A percentile compares a stretch with the other conserved stretches of the same genome.
Conservation (phyloP, 2,329 filamentous ascomycete genomes). For the Dactylellina drechsleri region DNA sequence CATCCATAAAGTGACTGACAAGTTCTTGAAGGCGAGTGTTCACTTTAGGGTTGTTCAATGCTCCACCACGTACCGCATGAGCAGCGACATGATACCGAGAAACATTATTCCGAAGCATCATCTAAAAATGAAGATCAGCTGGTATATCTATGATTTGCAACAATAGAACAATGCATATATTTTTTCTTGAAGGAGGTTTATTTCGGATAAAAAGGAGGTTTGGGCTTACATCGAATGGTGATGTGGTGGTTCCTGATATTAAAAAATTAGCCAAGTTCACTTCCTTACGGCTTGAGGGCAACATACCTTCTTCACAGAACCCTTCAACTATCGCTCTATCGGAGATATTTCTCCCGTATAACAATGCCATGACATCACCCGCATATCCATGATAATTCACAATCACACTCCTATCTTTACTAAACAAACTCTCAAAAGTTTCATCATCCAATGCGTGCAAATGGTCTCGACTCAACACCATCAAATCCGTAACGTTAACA, state of each 20-base stretch:
- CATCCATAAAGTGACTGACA: constrained; percentile 65
- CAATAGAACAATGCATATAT: not conserved
- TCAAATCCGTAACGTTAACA: constrained; percentile 74
- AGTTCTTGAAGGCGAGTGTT: constrained; percentile 64
- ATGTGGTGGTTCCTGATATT: constrained; percentile 66
- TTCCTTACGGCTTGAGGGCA: not conserved
- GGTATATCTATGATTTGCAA: too few species aligned
- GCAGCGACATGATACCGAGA: constrained; percentile 71
- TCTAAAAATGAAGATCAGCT: constrained; percentile 59
- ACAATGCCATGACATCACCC: constrained; percentile 70
- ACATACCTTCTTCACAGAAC: constrained; percentile 71
- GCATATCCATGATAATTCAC: constrained; percentile 77
- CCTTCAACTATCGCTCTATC: constrained; percentile 69
- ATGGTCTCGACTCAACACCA: constrained; percentile 71
- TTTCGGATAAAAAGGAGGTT: too few species aligned
- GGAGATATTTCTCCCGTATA: constrained; percentile 68
- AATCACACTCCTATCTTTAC: constrained; percentile 67
- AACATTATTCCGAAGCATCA: constrained; percentile 73
- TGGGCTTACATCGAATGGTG: constrained; percentile 71
- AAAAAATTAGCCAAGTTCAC: constrained; percentile 56
- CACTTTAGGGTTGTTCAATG: constrained; percentile 65
- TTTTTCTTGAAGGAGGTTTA: too few species aligned
- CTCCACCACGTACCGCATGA: constrained; percentile 66
- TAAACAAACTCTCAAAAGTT: constrained; percentile 70
- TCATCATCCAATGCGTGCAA: constrained; percentile 69